Evolutionary conservation across 148 eudicot genomes (phyloP), one percentile per base, ranked within the genome.

Genomic region (Persicaria tinctoria): DNA sequence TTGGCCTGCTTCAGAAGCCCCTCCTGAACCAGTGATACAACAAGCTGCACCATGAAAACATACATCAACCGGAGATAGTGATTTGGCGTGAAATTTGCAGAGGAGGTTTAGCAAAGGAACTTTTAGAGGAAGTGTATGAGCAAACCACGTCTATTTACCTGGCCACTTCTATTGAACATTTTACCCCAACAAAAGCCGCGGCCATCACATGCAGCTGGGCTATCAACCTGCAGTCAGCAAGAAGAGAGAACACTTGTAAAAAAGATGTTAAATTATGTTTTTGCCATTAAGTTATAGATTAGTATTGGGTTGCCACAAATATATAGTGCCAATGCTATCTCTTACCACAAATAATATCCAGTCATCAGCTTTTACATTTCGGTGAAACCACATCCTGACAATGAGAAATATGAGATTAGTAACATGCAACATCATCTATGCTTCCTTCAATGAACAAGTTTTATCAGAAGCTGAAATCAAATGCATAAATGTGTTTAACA

Each of bases 311-410:
- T 50, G 38, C 12, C 53, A 55, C 4, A 55, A 13, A 55, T 55
- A 55, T 59, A 18, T 6, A 5, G 64, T 50, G 16, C 8, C 14
- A 59, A 49, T 27, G 70, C 4, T 46, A 51, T 72, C 49, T 74
- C 90, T 82, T 83, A 92, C 99, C 87, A 84, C 89, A 85, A 84
- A 92, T 79, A 96, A 62, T 51, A 92, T 12, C 99, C 99, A 96
- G 75, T 96, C 99, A 79, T 96, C 99, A 71, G 99, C 97, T 86
- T 89, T 96, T 56, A 90, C 72, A 17, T 90, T 83, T 79, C 88
- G 85, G 85, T 96, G 97, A 74, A 96, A 96, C 97, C 99, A 96
- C 90, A 96, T 90, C 91, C 99, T 96, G 89, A 8, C 50, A 68
- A 75, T 53, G 70, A 81, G 74, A 74, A 75, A 79, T 5, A 41